Percentiles rank a stretch among this genome's conserved stretches.
phyloP scores from a whole-genome alignment of 139 green algal genomes.

The Coelastrella sp. region DNA sequence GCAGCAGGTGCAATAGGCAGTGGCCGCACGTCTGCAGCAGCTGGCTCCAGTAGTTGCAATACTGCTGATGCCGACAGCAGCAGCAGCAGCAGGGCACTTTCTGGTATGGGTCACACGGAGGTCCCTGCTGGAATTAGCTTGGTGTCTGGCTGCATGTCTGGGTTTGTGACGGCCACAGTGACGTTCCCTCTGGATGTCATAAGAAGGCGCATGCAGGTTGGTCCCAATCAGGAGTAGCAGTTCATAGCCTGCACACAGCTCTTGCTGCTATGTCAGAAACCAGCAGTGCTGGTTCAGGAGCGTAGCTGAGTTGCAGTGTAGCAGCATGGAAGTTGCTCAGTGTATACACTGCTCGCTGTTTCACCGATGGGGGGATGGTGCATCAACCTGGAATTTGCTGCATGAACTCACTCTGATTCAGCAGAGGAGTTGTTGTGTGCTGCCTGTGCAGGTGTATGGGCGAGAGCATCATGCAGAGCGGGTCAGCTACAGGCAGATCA shows the following conservation, averaged over 20 bases:
- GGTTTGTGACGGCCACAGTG: conserved; percentile 81
- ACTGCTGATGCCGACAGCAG: not conserved
- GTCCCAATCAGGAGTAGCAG: not conserved
- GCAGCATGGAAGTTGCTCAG: not conserved
- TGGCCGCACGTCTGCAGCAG: not conserved
- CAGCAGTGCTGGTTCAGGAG: not conserved
- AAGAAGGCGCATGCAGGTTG: conserved; percentile 84
- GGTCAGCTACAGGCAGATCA: conserved; percentile 62
- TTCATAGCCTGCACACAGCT: not conserved
- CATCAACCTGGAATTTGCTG: not conserved
- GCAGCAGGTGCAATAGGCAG: conserved; percentile 15
- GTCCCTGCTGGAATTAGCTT: conserved; percentile 65
- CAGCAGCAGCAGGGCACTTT: conserved; percentile 11
- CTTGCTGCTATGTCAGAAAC: not conserved
- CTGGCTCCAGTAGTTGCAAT: no score
- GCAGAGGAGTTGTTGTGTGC: not conserved
- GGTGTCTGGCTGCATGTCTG: conserved; percentile 81
- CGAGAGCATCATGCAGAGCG: conserved; percentile 14
- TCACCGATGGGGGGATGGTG: not conserved
- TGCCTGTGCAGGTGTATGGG: conserved; percentile 22
- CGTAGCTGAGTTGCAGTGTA: not conserved
- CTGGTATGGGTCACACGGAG: not conserved
- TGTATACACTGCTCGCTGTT: not conserved
- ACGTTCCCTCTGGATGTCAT: conserved; percentile 94
- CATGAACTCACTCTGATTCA: not conserved